Percentiles rank a stretch among this genome's conserved stretches.
These are phyloP conservation scores for Wallemia ichthyophaga DNA, from an alignment of 1,284 basidiomycete species.

Conservation along the genomic window DNA sequence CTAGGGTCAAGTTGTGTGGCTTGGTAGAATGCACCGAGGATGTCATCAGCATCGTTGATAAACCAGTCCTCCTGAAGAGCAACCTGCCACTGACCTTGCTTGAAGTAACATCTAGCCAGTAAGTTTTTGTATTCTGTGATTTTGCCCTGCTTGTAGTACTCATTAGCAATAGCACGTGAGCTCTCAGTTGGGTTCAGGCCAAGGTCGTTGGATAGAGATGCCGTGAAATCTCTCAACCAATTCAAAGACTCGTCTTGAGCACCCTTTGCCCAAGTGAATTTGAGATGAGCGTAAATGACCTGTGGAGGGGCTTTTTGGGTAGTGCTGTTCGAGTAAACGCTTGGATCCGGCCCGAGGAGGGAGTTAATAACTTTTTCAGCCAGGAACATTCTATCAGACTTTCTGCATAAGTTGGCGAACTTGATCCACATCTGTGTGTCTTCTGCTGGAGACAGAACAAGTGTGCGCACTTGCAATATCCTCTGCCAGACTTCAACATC, in stretches of 20 bases:
- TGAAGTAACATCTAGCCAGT: constrained; percentile 89
- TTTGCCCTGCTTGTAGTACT: constrained; percentile 27
- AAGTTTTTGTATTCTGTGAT: constrained; percentile 49
- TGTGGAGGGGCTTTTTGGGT: constrained; percentile 59
- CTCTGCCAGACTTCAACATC: constrained; percentile 99
- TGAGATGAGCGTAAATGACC: constrained; percentile 88
- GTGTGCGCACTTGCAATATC: constrained; percentile 76
- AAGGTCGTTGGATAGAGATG: constrained; percentile 43
- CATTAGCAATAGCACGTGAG: constrained; percentile 9
- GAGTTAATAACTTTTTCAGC: constrained; percentile 96
- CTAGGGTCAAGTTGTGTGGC: constrained; percentile 73
- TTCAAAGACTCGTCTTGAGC: constrained; percentile 45
- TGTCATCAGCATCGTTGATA: constrained; percentile 43
- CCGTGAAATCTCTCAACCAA: constrained; percentile 62
- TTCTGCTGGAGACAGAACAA: constrained; percentile 76
- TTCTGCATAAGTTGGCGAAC: constrained; percentile 62
- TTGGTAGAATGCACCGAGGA: constrained; percentile 52
- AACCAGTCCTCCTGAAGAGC: constrained; percentile 51
- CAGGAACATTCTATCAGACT: constrained; percentile 53
- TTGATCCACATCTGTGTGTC: constrained; percentile 95
- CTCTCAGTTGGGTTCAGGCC: constrained; percentile 25
- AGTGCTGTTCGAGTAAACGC: constrained; percentile 6
- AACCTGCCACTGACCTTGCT: constrained; percentile 82
- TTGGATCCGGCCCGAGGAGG: constrained; percentile 29
- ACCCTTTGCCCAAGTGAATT: constrained; percentile 84